Conservation (phyloP, 2,329 filamentous ascomycete species). For the Colletotrichum sojae region DNA sequence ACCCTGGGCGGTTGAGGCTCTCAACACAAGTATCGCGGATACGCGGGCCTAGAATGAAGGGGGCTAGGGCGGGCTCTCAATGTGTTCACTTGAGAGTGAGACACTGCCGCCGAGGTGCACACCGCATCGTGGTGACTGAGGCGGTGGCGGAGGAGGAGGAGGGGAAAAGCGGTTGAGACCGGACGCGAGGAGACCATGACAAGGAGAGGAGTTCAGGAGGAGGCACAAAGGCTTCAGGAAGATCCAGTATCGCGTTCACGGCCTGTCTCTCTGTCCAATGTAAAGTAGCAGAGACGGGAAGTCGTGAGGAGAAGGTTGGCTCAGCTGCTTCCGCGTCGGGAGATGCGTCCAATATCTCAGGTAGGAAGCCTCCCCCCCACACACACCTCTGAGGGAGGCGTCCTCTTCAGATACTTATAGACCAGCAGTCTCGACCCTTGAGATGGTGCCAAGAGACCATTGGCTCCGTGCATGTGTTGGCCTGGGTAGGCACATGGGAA, state of each 20-base stretch:
- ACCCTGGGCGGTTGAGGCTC: constrained; percentile 16
- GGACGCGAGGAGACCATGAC: background rate
- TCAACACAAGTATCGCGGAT: constrained; percentile 24
- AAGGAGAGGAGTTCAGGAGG: background rate
- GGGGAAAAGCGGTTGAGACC: constrained; percentile 6
- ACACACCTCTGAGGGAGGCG: constrained; percentile 28
- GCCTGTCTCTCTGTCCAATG: background rate
- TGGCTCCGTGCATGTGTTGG: background rate
- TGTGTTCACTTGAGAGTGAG: constrained; percentile 30
- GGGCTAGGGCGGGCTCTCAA: constrained; percentile 17
- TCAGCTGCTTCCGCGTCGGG: constrained; percentile 18
- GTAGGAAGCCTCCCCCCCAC: constrained; percentile 17
- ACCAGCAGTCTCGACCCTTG: constrained; percentile 4
- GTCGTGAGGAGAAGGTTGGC: background rate
- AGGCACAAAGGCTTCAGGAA: background rate
- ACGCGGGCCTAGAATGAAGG: constrained; percentile 24
- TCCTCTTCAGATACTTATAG: constrained; percentile 13
- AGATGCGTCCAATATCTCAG: constrained; percentile 12
- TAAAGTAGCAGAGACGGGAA: too few species aligned
- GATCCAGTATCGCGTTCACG: background rate
- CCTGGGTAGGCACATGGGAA: background rate
- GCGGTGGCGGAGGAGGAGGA: constrained; percentile 16
- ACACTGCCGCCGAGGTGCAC: constrained; percentile 30
- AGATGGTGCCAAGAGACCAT: constrained; percentile 6
- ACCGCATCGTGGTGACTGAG: constrained; percentile 29